Percentiles rank a stretch among this genome's conserved stretches.
These are phyloP conservation scores for Aspergillus costaricaensis DNA, from an alignment of 2,329 filamentous ascomycete species.

Conservation along the genomic window DNA sequence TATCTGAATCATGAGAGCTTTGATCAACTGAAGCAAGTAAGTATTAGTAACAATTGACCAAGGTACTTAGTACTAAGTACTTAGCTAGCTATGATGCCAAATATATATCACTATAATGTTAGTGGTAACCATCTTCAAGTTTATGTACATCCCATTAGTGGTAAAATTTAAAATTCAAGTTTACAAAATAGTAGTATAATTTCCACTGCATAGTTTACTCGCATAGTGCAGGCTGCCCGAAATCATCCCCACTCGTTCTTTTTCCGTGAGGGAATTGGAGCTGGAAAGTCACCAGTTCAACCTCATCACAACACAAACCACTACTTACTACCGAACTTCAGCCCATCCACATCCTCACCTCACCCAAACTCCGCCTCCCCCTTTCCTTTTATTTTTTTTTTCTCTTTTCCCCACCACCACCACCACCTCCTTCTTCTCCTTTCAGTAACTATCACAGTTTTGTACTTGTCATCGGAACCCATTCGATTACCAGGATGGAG, in stretches of 20 bases:
- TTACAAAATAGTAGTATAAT: background rate
- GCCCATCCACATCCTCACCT: slow-evolving; percentile 3
- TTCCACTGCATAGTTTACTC: background rate
- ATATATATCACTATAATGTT: too few relatives aligned
- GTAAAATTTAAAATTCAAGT: background rate
- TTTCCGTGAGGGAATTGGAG: background rate
- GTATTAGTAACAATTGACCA: too few relatives aligned
- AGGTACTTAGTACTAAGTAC: too few relatives aligned
- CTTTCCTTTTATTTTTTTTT: slow-evolving; percentile 1
- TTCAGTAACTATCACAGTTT: background rate
- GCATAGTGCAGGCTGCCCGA: slow-evolving; percentile 1
- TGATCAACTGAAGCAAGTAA: too few relatives aligned
- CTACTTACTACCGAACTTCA: background rate
- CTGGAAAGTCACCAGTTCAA: background rate
- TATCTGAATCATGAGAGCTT: too few relatives aligned
- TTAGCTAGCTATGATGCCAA: too few relatives aligned
- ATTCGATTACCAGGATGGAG: slow-evolving; percentile 17
- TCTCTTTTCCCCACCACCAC: slow-evolving; percentile 10
- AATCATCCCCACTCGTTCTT: background rate
- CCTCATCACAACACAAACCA: background rate
- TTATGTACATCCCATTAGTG: too few relatives aligned
- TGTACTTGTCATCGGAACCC: slow-evolving; percentile 3
- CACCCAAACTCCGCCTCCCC: slow-evolving; percentile 14
- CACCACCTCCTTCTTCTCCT: background rate
- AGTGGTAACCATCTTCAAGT: too few relatives aligned